Conservation (phyloP, 768 basidiomycete genomes). For the Mycena vulgaris region DNA sequence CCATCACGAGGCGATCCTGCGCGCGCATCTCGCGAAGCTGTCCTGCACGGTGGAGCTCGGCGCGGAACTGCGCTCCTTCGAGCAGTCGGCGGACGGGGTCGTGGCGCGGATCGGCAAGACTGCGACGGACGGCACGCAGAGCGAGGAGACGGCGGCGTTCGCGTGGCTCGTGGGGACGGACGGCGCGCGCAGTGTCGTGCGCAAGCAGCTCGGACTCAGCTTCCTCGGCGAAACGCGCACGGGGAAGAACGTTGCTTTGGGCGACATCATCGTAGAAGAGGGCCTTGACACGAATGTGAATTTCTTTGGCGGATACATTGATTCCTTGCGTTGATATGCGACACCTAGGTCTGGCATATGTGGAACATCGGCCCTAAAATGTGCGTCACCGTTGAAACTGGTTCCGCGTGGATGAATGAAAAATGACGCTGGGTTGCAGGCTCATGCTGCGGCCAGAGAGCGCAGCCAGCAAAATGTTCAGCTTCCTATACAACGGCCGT, state of each 20-base stretch:
- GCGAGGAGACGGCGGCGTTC: slow-evolving; percentile 47
- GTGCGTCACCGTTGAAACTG: not conserved
- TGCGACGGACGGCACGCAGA: slow-evolving; percentile 39
- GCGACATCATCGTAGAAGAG: slow-evolving; percentile 47
- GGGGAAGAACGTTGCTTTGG: slow-evolving; percentile 55
- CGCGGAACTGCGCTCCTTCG: slow-evolving; percentile 61
- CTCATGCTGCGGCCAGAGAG: not conserved
- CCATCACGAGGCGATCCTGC: slow-evolving; percentile 54
- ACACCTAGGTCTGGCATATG: slow-evolving; percentile 11
- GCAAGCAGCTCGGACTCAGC: slow-evolving; percentile 56
- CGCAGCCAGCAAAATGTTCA: not conserved
- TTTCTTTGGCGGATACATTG: slow-evolving; percentile 21
- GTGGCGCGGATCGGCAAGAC: slow-evolving; percentile 52
- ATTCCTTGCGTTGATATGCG: slow-evolving; percentile 24
- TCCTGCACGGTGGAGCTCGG: slow-evolving; percentile 58
- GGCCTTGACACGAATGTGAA: slow-evolving; percentile 15
- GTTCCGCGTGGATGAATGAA: not conserved
- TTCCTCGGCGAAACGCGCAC: slow-evolving; percentile 57
- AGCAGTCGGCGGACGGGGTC: slow-evolving; percentile 56
- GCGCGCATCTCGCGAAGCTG: slow-evolving; percentile 50
- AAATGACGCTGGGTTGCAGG: not conserved
- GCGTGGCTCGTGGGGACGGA: slow-evolving; percentile 62
- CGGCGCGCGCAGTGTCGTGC: slow-evolving; percentile 59
- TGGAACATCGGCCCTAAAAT: not conserved
- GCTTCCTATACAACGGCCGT: not conserved